Evolutionary conservation across 2,329 filamentous ascomycete genomes (phyloP), one percentile per base, ranked within the genome.

Genomic region (Stylonectria norvegica): DNA sequence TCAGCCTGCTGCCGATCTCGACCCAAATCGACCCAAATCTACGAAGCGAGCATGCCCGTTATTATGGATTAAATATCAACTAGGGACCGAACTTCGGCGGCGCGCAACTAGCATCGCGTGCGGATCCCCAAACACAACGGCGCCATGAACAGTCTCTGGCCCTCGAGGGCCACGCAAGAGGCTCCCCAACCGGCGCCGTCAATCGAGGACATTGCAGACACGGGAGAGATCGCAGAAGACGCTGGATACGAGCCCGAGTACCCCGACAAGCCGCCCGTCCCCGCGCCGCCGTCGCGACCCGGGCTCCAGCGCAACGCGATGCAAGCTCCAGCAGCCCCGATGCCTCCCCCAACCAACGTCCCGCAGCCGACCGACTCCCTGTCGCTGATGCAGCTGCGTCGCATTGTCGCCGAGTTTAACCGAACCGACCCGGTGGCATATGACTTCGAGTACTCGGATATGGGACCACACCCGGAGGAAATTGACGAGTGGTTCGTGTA

Each of bases 401-500:
- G 79, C 50, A 77, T 90, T 38, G 83, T 90, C 14, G 78, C 81
- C 47, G 86, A 90, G 43, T 81, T 88, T 52, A 85, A 85, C 12
- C 79, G 78, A 48, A 61, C 73, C 36, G 85, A 89, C 50, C 78
- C 84, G 35, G 72, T 76, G 30, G 80, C 81, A 9, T 98, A 98
- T 70, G 89, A 93, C 45, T 98, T 95, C 61, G 79, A 78, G 48
- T 91, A 91, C 67, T 70, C 77, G 18, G 86, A 91, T 63, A 76
- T 78, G 40, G 82, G 83, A 16, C 71, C 80, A 1, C 84, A 95
- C 54, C 81, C 86, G 14, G 88, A 93, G 49, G 93, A 98, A 70
- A 75, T 98, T 34, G 89, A 97, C 61, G 93, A 98, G 68, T 98
- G 93, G 93, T 98, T 98, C 65, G 82, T 85, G 38, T 96, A 97